Evolutionary conservation across 2,329 filamentous ascomycete genomes (phyloP).

Genomic region (Fonsecaea pedrosoi): DNA sequence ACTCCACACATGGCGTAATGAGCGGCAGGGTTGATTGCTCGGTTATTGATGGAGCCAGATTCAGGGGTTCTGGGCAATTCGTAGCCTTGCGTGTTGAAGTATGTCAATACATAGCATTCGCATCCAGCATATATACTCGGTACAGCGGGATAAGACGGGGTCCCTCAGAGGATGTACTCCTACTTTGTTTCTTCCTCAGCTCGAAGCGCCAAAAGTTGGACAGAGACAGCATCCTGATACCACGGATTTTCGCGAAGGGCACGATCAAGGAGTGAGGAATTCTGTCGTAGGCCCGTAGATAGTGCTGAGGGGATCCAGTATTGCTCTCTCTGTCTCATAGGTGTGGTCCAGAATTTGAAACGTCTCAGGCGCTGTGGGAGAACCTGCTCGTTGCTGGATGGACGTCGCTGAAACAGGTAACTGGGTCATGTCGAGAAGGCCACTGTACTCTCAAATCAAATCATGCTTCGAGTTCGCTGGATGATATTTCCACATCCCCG

Average conservation of each 20-base stretch:
- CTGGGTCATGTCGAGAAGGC: background rate
- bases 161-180: background rate
- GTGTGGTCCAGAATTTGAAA: background rate
- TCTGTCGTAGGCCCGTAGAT: too few relatives aligned
- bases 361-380: background rate
- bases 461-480: background rate
- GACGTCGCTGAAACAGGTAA: background rate
- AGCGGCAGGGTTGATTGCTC: background rate
- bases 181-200: background rate
- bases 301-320: background rate
- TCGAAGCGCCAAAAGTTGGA: background rate
- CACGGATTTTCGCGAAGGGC: background rate
- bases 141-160: background rate
- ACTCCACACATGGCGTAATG: background rate
- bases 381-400: background rate
- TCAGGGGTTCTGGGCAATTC: slow-evolving; percentile 6
- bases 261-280: background rate
- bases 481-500: slow-evolving; percentile 9
- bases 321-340: background rate
- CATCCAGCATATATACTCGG: background rate
- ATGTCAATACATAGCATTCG: background rate
- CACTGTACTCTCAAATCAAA: background rate
- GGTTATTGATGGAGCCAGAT: background rate
- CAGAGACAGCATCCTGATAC: background rate
- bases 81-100: slow-evolving; percentile 10